Conservation (phyloP, 73 alveolate genomes). For the Blepharisma stoltei region DNA sequence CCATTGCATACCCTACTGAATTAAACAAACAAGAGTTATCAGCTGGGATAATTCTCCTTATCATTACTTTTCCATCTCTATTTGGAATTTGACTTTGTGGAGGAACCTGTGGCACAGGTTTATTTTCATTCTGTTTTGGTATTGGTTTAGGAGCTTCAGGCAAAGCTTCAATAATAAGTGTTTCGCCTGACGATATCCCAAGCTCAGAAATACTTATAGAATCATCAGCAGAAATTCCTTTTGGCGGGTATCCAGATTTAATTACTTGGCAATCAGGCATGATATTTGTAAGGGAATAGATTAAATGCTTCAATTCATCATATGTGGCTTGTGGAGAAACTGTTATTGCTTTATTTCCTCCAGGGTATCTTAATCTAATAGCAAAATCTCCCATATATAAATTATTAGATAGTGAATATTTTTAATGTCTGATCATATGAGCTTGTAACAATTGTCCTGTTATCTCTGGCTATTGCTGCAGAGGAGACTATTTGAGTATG, state of each 20-base stretch:
- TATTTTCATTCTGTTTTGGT: no score
- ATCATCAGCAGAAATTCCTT: neutral
- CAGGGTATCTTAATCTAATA: slow-evolving; percentile 8
- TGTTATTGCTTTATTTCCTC: neutral
- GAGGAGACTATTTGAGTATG: slow-evolving; percentile 16
- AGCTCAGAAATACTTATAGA: neutral
- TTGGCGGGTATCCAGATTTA: slow-evolving; percentile 2
- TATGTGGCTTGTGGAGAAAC: slow-evolving; percentile 10
- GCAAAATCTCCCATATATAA: neutral
- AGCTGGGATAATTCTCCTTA: slow-evolving; percentile 72
- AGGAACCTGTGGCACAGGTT: no score
- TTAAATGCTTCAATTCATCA: neutral
- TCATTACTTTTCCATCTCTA: no score
- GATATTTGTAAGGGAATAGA: neutral
- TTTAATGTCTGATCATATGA: slow-evolving; percentile 16
- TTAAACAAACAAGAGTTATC: slow-evolving; percentile 89
- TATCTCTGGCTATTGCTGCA: neutral
- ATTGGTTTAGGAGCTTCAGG: no score
- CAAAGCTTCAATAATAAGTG: neutral
- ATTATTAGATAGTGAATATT: neutral
- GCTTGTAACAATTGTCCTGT: neutral
- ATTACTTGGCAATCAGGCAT: neutral
- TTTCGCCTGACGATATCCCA: neutral
- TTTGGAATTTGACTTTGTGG: no score
- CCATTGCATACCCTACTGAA: slow-evolving; percentile 69